These are phyloP conservation scores for Rhazya stricta DNA, from an alignment of 257 asterid genomes.

Conservation along the genomic window DNA sequence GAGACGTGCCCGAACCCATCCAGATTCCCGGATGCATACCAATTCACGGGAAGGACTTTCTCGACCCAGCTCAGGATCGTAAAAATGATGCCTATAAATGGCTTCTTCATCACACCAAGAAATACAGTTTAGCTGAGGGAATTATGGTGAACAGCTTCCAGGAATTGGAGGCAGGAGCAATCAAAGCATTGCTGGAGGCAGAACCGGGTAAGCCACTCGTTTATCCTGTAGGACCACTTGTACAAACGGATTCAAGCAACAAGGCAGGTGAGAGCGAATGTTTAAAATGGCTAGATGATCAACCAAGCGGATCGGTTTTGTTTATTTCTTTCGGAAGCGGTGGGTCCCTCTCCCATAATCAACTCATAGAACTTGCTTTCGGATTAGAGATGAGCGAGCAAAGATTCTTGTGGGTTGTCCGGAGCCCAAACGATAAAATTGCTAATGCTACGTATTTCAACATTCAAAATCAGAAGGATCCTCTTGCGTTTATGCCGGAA, in stretches of 20 bases:
- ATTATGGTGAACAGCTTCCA: slow-evolving; percentile 47
- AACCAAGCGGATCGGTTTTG: slow-evolving; percentile 64
- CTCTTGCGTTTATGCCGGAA: slow-evolving; percentile 21
- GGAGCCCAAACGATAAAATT: slow-evolving; percentile 26
- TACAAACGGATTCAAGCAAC: slow-evolving; percentile 25
- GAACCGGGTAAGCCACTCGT: slow-evolving; percentile 39
- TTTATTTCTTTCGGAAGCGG: slow-evolving; percentile 73
- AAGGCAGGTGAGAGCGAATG: slow-evolving; percentile 12
- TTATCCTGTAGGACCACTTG: slow-evolving; percentile 64
- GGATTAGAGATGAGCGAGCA: slow-evolving; percentile 38
- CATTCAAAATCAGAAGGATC: slow-evolving; percentile 15
- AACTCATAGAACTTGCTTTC: slow-evolving; percentile 29
- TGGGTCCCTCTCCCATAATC: slow-evolving; percentile 53
- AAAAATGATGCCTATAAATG: slow-evolving; percentile 55
- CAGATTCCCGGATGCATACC: slow-evolving; percentile 63
- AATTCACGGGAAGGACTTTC: slow-evolving; percentile 48
- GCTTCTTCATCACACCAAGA: slow-evolving; percentile 40
- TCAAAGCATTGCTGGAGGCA: slow-evolving; percentile 24
- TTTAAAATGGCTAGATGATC: slow-evolving; percentile 54
- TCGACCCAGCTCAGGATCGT: slow-evolving; percentile 60
- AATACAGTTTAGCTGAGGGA: slow-evolving; percentile 60
- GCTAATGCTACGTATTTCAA: slow-evolving; percentile 24
- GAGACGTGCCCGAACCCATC: slow-evolving; percentile 47
- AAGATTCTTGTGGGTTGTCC: slow-evolving; percentile 37
- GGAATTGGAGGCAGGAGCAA: slow-evolving; percentile 57